Base-by-base conservation (phyloP, 1,284 basidiomycete species). In the Leccinum pallidistipes region DNA sequence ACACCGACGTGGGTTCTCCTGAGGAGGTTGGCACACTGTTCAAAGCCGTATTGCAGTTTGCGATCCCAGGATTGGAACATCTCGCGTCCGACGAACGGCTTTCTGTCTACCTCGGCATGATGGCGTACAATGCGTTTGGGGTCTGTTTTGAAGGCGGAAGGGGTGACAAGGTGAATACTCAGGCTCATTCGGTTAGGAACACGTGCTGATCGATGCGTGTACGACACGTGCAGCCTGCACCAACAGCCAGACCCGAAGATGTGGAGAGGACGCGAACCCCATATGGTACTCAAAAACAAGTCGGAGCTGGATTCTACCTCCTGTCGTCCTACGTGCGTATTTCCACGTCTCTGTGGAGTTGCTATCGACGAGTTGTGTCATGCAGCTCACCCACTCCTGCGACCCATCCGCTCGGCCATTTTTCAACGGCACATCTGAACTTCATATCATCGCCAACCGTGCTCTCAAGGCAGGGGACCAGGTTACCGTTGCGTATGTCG, bases 111-210 rank as follows among this genome's bases (percentile, higher is more conserved):
- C 74, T 84, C 51, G 88, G 88, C 14, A 90, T 86, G 73, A 85
- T 93, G 79, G 75, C 79, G 5, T 92, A 91, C 73, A 93, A 93
- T 67, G 80, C 85, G 1, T 89, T 85, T 67, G 91, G 91, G 61
- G 82, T 93, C 53, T 84, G 77, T 71, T 86, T 80, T 65, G 80
- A 76, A 56, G 81, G 78, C 32, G 90, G 89, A n/a, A 79, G 91
- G 45, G 81, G 86, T 63, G 84, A 90, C 68, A 89, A 83, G 82
- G 90, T 90, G 56, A 60, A 79, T 68, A 6, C 14, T 2, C 27
- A 50, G 51, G 38, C 40, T 51, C 40, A 10, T 31, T 24, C 7
- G 6, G 49, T 54, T 50, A n/a, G 43, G 32, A 31, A 45, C 29
- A 56, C n/a, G 27, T 40, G 40, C 43, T 62, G 10, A 67, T 47